Conservation (phyloP, 148 eudicot species). For the Limonium bicolor region DNA sequence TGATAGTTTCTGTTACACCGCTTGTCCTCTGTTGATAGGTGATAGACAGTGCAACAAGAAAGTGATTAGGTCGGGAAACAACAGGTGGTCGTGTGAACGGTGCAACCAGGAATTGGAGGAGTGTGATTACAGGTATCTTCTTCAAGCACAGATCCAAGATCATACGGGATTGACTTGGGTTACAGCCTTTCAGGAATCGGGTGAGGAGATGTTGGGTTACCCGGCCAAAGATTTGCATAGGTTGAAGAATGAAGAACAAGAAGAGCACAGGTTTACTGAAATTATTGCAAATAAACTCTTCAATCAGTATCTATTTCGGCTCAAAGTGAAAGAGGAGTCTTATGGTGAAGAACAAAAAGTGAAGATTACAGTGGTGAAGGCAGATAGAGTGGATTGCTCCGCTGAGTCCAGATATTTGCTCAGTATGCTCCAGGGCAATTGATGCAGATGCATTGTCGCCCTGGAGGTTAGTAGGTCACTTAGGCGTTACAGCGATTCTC, state of each 20-base stretch:
- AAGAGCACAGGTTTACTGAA: conserved; percentile 43
- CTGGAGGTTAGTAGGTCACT: too few species aligned
- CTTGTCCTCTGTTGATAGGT: conserved; percentile 90
- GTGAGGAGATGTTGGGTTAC: conserved; percentile 79
- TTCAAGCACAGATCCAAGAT: conserved; percentile 89
- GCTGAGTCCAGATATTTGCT: conserved; percentile 48
- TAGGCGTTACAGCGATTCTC: too few species aligned
- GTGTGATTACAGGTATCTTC: conserved; percentile 88
- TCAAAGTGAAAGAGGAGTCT: conserved; percentile 79
- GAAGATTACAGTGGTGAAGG: conserved; percentile 72
- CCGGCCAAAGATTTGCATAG: conserved; percentile 67
- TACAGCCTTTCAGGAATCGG: conserved; percentile 88
- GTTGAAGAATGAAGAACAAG: conserved; percentile 46
- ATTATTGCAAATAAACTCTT: conserved; percentile 35
- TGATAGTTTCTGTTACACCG: conserved; percentile 79
- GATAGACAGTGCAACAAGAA: conserved; percentile 92
- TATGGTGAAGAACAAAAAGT: conserved; percentile 94
- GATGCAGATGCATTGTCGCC: too few species aligned
- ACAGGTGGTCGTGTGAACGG: conserved; percentile 82
- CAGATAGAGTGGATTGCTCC: conserved; percentile 54
- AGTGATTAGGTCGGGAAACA: conserved; percentile 63
- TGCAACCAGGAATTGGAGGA: conserved; percentile 93
- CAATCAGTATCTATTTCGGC: conserved; percentile 36
- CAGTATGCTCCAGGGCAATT: conserved; percentile 19
- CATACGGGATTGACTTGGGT: conserved; percentile 82